Conservation (phyloP, 1,139 yeast species). For the Blastobotrys elegans region DNA sequence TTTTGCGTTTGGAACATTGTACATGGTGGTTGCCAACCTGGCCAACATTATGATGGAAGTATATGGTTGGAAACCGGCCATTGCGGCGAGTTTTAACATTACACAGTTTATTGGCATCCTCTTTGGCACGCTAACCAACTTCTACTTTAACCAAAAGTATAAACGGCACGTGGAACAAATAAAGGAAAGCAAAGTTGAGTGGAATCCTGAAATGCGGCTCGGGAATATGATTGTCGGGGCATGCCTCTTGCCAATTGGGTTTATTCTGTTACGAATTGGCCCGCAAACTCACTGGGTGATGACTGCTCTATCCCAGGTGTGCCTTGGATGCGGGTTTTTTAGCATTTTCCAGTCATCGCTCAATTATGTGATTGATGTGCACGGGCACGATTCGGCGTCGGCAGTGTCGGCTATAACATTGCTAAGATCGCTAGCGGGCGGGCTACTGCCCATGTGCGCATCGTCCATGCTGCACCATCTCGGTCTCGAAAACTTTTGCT, state of each 20-base stretch:
- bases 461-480: slow-evolving; percentile 11
- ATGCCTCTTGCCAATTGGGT: slow-evolving; percentile 16
- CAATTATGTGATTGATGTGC: slow-evolving; percentile 20
- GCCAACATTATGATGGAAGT: slow-evolving; percentile 14
- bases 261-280: slow-evolving; percentile 14
- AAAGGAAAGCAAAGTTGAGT: slow-evolving; percentile 5
- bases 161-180: slow-evolving; percentile 12
- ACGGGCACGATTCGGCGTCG: slow-evolving; percentile 20
- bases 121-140: slow-evolving; percentile 15
- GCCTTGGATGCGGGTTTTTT: slow-evolving; percentile 19
- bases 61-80: slow-evolving; percentile 15
- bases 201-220: slow-evolving; percentile 19
- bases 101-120: slow-evolving; percentile 17
- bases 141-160: slow-evolving; percentile 11
- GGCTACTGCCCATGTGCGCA: slow-evolving; percentile 16
- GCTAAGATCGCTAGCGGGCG: slow-evolving; percentile 19
- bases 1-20: slow-evolving; percentile 18
- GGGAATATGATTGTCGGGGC: slow-evolving; percentile 18
- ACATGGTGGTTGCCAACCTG: slow-evolving; percentile 17
- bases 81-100: slow-evolving; percentile 15
- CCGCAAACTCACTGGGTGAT: slow-evolving; percentile 13
- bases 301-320: slow-evolving; percentile 13
- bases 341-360: slow-evolving; percentile 20
- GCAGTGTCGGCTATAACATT: slow-evolving; percentile 19
- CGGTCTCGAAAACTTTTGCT: slow-evolving; percentile 12